Evolutionary conservation across 208 protist genomes (phyloP), one percentile per base, ranked within the genome.

Genomic region (Leishmania turanica): DNA sequence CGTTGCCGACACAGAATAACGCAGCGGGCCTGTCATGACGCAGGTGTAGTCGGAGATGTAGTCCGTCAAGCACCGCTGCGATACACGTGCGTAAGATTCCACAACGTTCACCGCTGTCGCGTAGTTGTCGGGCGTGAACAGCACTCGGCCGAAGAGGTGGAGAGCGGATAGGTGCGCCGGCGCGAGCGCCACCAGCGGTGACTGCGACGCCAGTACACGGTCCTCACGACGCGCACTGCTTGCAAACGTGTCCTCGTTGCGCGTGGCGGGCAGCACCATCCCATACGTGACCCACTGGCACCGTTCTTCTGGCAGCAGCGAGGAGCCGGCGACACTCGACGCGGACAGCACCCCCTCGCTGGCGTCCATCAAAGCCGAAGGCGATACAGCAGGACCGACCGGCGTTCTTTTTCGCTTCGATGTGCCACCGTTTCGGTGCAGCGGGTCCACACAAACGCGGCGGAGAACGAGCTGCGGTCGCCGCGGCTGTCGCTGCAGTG

Each of bases 41-140:
- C 92, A 93, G 73, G 70, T 86, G 77, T 95, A 94, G 58, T 83
- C 85, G 2, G 85, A 89, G 64, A 95, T 82, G 75, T 95, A 96
- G 66, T 88, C 81, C 15, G 64, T 45, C 42, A 80, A 17, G 11
- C 64, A 15, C 47, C 42, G 68, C 53, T 15, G 60, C 3, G 21
- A n/a, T 11, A 13, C 37, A 24, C 80, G 79, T 49, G 82, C 71
- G 74, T 77, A 47, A 27, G 82, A 78, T 13, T 79, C 74, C 17
- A 93, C 84, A 24, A 89, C 76, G 65, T 92, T 87, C 65, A 92
- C 90, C 42, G 91, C 85, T 9, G 83, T 87, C n/a, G 40, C 62
- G 71, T 88, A 92, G 66, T 91, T 87, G 58, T 54, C 82, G n/a
- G 75, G 78, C 9, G 78, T 87, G 51, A 95, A 95, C 66, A 94